A percentile compares a stretch with the other conserved stretches of the same genome.
phyloP scores from a whole-genome alignment of 495 filamentous ascomycete species.

The Neurospora tetraspora region DNA sequence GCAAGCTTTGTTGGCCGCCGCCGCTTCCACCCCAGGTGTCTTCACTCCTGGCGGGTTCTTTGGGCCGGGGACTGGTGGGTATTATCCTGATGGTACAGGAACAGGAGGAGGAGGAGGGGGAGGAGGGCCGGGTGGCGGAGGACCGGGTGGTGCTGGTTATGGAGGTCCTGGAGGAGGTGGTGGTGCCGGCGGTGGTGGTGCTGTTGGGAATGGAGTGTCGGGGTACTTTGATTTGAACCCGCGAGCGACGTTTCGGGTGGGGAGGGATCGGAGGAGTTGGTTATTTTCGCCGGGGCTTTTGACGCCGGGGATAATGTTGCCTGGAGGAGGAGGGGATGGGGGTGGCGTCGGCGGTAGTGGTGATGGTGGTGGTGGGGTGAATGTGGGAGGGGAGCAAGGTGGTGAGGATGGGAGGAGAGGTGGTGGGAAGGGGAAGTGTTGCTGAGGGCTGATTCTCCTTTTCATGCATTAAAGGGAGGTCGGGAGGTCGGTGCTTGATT shows the following conservation, averaged over 20 bases:
- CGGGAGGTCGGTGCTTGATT: background rate
- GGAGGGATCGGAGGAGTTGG: conserved; percentile 54
- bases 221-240: conserved; percentile 40
- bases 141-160: background rate
- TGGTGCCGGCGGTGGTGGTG: background rate
- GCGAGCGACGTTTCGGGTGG: conserved; percentile 51
- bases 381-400: background rate
- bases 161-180: background rate
- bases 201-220: conserved; percentile 12
- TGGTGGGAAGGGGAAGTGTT: background rate
- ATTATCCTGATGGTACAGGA: background rate
- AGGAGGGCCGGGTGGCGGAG: background rate
- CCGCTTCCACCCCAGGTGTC: conserved; percentile 24
- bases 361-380: background rate
- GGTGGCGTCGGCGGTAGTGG: background rate
- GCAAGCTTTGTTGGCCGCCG: conserved; percentile 32
- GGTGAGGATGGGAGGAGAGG: background rate
- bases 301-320: conserved; percentile 25
- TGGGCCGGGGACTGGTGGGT: background rate
- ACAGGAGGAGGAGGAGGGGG: background rate
- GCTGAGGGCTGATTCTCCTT: background rate
- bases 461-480: background rate
- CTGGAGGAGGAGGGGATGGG: background rate
- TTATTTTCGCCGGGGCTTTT: conserved; percentile 45
- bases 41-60: background rate